phyloP scores from a whole-genome alignment of 192 early-diverging fungal genomes.

The Podila verticillata region DNA sequence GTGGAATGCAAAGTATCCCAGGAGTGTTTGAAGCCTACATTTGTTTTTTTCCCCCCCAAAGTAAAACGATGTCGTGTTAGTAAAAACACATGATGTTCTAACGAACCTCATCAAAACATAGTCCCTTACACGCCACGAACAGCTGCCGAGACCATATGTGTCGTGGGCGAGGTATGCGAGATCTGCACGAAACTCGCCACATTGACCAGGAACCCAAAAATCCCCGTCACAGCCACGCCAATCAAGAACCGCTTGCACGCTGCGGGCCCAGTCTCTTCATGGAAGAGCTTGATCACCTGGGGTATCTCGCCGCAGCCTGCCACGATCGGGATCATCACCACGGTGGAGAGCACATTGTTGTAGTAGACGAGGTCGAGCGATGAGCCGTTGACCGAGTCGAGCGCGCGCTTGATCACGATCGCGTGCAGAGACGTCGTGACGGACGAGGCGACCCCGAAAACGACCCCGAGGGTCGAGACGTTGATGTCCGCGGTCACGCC shows the following conservation, averaged over 20 bases:
- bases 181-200: slow-evolving; percentile 72
- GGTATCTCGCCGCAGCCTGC: slow-evolving; percentile 52
- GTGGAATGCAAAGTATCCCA: slow-evolving; percentile 45
- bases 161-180: slow-evolving; percentile 66
- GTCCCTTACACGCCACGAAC: slow-evolving; percentile 66
- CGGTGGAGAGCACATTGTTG: slow-evolving; percentile 61
- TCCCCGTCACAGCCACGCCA: slow-evolving; percentile 52
- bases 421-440: slow-evolving; percentile 65
- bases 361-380: slow-evolving; percentile 68
- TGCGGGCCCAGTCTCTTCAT: background rate
- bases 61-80: too few species aligned
- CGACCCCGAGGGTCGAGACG: slow-evolving; percentile 43
- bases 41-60: background rate
- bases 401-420: slow-evolving; percentile 65
- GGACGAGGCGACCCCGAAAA: slow-evolving; percentile 59
- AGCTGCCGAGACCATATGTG: slow-evolving; percentile 66
- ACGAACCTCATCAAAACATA: background rate
- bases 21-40: slow-evolving; percentile 50
- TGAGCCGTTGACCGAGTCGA: slow-evolving; percentile 53
- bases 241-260: slow-evolving; percentile 25
- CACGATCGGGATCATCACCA: slow-evolving; percentile 58
- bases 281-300: background rate
- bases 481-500: slow-evolving; percentile 55
- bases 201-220: slow-evolving; percentile 70
- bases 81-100: too few species aligned